Conservation (phyloP, 108 stramenopile species). For the Nitzschia palea region DNA sequence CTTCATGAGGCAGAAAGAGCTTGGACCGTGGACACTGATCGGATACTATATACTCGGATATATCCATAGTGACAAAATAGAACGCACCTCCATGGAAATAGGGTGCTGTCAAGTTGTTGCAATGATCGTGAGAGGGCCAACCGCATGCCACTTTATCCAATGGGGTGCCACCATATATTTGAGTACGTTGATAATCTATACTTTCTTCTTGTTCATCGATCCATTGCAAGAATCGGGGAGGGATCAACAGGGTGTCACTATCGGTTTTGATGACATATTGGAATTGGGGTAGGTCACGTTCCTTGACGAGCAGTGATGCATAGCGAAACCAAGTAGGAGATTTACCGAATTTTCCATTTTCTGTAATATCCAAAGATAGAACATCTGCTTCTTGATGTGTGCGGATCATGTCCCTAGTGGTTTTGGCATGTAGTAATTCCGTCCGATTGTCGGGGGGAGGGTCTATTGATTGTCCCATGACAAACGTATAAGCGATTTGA, state of each 20-base stretch:
- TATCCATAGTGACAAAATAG: conserved; percentile 14
- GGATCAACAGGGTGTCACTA: conserved; percentile 21
- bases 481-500: conserved; percentile 34
- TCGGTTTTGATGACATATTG: conserved; percentile 39
- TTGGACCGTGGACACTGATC: conserved; percentile 1
- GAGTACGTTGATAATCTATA: neutral
- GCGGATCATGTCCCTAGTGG: neutral
- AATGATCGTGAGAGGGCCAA: conserved; percentile 11
- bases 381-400: conserved; percentile 13
- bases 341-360: conserved; percentile 42
- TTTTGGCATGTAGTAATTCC: conserved; percentile 4
- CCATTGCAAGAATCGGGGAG: conserved; percentile 9
- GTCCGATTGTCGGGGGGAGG: conserved; percentile 8
- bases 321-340: conserved; percentile 44
- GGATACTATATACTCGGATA: conserved; percentile 22
- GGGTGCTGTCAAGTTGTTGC: neutral
- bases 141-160: conserved; percentile 12
- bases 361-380: conserved; percentile 26
- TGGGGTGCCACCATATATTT: conserved; percentile 9
- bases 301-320: conserved; percentile 14
- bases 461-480: conserved; percentile 14
- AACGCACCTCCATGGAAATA: conserved; percentile 9
- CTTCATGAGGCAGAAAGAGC: conserved; percentile 17
- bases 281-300: neutral
- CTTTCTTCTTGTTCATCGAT: conserved; percentile 10